Conservation (phyloP, 352 stramenopile genomes). For the Phytopythium montanum region DNA sequence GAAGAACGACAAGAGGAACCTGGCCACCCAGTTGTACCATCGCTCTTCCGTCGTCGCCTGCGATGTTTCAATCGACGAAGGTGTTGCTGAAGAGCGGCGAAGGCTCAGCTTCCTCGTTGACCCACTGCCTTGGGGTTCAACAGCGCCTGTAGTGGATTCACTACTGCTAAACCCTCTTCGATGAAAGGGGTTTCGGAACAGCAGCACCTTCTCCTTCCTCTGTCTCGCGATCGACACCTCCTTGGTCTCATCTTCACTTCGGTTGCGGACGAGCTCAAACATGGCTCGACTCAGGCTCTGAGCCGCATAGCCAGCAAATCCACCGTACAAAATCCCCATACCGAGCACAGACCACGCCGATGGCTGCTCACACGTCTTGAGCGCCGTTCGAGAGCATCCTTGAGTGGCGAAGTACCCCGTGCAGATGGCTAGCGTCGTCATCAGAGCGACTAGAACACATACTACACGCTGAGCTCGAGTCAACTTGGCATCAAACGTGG, state of each 20-base stretch:
- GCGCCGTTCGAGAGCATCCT: conserved; percentile 53
- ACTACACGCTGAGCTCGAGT: conserved; percentile 52
- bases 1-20: conserved; percentile 40
- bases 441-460: conserved; percentile 39
- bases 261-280: conserved; percentile 63
- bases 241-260: conserved; percentile 52
- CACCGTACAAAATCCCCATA: conserved; percentile 59
- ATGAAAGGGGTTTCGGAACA: conserved; percentile 45
- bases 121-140: background rate
- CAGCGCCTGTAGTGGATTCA: background rate
- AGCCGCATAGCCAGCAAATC: conserved; percentile 31
- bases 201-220: conserved; percentile 73
- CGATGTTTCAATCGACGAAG: conserved; percentile 37
- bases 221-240: conserved; percentile 51
- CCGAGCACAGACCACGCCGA: conserved; percentile 34
- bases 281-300: conserved; percentile 29
- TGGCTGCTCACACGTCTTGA: conserved; percentile 61
- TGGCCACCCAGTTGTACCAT: conserved; percentile 66
- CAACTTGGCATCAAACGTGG: conserved; percentile 54
- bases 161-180: background rate
- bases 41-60: conserved; percentile 72
- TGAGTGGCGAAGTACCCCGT: conserved; percentile 43
- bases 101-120: background rate
- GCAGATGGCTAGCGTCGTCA: conserved; percentile 46
- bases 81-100: background rate